Evolutionary conservation across 768 basidiomycete genomes (phyloP).

Genomic region (Boletus rubroflammeus): DNA sequence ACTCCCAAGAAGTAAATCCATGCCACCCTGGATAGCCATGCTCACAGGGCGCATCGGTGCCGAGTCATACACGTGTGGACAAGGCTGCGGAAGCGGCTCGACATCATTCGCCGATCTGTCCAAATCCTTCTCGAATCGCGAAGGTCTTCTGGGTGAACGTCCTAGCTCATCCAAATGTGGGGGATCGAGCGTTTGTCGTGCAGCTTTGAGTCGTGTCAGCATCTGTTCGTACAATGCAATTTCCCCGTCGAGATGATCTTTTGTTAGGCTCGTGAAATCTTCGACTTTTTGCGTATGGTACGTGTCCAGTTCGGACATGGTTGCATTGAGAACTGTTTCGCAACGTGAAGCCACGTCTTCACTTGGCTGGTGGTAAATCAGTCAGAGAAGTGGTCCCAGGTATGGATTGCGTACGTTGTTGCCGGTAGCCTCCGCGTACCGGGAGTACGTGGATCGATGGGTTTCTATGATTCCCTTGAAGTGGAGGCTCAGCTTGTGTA

Average conservation of each 20-base stretch:
- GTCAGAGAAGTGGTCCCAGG: not conserved
- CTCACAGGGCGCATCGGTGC: conserved; percentile 73
- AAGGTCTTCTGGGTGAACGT: conserved; percentile 53
- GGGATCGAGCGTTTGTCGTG: conserved; percentile 52
- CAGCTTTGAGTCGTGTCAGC: conserved; percentile 52
- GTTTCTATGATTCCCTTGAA: conserved; percentile 68
- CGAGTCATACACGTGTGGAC: conserved; percentile 75
- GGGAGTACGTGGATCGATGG: conserved; percentile 62
- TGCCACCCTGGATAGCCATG: conserved; percentile 69
- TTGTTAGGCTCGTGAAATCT: conserved; percentile 57
- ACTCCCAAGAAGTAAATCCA: conserved; percentile 56
- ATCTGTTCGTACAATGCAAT: conserved; percentile 74
- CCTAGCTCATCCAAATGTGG: conserved; percentile 48
- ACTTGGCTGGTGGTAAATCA: conserved; percentile 41
- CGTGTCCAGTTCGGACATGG: conserved; percentile 83
- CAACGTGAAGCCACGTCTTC: conserved; percentile 70
- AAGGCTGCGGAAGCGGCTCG: conserved; percentile 61
- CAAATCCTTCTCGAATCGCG: conserved; percentile 74
- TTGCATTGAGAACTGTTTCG: conserved; percentile 85
- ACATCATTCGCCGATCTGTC: conserved; percentile 46
- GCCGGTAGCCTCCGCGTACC: conserved; percentile 54
- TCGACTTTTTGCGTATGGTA: conserved; percentile 73
- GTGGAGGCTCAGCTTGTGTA: not conserved
- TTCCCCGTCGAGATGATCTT: conserved; percentile 74
- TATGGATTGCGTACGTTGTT: conserved; percentile 23